phyloP scores from a whole-genome alignment of 106 monocot species.

The Cymbidium sinense region DNA sequence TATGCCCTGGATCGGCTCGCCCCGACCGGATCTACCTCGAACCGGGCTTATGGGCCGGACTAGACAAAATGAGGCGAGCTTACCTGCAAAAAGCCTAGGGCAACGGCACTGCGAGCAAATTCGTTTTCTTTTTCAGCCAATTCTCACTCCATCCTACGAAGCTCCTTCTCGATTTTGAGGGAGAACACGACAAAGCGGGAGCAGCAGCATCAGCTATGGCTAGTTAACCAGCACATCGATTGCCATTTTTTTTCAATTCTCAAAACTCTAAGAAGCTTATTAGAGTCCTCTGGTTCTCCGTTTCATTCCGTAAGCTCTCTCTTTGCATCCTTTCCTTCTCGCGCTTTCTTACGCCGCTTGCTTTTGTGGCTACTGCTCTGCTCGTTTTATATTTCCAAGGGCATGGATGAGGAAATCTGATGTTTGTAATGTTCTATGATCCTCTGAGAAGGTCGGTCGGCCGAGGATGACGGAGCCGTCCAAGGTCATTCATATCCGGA shows the following conservation, averaged over 20 bases:
- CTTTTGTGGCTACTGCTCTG: neutral
- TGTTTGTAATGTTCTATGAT: neutral
- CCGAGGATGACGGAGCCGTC: constrained; percentile 71
- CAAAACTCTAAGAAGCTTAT: neutral
- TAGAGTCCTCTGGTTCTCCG: neutral
- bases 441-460: neutral
- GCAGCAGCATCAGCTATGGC: neutral
- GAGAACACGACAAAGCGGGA: neutral
- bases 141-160: too few relatives aligned
- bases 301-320: constrained; percentile 1
- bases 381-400: neutral
- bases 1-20: too few relatives aligned
- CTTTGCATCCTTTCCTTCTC: neutral
- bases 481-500: constrained; percentile 90
- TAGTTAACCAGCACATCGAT: neutral
- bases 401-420: neutral
- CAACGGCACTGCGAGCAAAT: too few relatives aligned
- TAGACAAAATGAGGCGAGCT: too few relatives aligned
- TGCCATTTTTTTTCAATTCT: neutral
- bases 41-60: too few relatives aligned
- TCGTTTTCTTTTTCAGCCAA: too few relatives aligned
- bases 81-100: too few relatives aligned
- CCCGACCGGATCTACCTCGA: too few relatives aligned
- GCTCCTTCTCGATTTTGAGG: neutral
- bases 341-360: neutral